phyloP scores from a whole-genome alignment of 176 grass and related monocot genomes.

The Eragrostis nindensis region DNA sequence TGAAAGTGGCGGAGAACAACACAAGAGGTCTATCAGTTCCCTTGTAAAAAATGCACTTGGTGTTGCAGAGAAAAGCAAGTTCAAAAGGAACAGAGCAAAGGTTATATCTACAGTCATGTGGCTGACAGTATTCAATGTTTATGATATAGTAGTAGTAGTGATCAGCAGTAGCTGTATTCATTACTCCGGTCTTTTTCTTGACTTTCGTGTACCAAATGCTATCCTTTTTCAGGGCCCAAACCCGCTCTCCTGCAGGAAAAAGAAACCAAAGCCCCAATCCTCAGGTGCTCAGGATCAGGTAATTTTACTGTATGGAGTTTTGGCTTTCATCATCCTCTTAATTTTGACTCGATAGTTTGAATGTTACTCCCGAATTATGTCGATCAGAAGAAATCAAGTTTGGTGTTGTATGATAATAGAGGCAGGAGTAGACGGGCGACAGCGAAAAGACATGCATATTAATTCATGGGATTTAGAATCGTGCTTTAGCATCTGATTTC shows the following conservation, averaged over 20 bases:
- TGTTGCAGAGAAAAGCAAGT: constrained; percentile 59
- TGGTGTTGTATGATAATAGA: background rate
- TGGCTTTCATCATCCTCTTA: background rate
- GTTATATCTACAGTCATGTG: constrained; percentile 38
- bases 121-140: background rate
- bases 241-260: constrained; percentile 96
- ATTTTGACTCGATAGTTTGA: background rate
- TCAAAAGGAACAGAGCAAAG: constrained; percentile 84
- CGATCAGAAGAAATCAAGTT: background rate
- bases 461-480: background rate
- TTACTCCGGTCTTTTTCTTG: no score
- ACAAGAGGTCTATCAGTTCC: constrained; percentile 31
- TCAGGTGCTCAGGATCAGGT: constrained; percentile 55
- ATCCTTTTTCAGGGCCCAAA: constrained; percentile 77
- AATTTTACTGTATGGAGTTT: background rate
- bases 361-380: background rate
- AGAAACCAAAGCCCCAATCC: constrained; percentile 55
- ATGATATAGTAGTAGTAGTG: no score
- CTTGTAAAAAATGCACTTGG: constrained; percentile 46
- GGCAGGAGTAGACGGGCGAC: background rate
- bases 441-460: background rate
- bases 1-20: constrained; percentile 31
- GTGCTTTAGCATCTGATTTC: background rate
- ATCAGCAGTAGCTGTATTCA: no score
- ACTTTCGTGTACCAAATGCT: background rate